Percentiles rank a stretch among this genome's conserved stretches.
Evolutionary conservation across 176 grass and related monocot species (phyloP).

Genomic region (Avena insularis): DNA sequence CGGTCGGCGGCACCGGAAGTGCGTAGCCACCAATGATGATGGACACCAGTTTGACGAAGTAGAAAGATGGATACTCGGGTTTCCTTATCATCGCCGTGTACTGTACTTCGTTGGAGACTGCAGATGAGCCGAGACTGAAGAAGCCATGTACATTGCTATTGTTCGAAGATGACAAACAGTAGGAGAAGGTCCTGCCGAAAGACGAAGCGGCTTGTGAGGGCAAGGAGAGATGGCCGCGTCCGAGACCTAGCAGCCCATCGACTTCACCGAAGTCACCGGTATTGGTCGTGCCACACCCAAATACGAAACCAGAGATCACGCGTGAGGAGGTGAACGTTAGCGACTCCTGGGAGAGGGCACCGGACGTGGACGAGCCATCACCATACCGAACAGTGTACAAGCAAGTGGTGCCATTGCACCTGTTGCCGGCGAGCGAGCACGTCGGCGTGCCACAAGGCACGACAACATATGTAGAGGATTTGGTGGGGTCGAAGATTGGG

Average conservation of each 20-base stretch:
- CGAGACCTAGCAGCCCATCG: no score
- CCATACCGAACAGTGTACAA: constrained; percentile 54
- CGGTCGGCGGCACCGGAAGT: constrained; percentile 42
- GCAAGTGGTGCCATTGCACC: constrained; percentile 39
- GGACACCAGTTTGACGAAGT: constrained; percentile 58
- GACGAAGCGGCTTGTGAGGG: no score
- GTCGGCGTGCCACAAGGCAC: constrained; percentile 41
- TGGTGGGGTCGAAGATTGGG: constrained; percentile 61
- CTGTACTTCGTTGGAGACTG: neutral
- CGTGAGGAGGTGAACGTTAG: constrained; percentile 44
- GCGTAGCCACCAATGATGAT: constrained; percentile 60
- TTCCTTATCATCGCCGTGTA: constrained; percentile 63
- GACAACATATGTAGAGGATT: constrained; percentile 55
- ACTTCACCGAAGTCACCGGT: no score
- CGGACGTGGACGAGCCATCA: constrained; percentile 51
- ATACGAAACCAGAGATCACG: constrained; percentile 49
- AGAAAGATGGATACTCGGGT: constrained; percentile 23
- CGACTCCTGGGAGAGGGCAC: constrained; percentile 54
- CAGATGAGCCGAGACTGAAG: neutral
- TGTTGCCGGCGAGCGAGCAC: constrained; percentile 37
- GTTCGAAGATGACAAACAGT: no score
- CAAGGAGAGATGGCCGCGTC: no score
- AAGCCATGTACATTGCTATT: no score
- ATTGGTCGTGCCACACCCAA: constrained; percentile 56
- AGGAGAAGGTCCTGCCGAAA: no score